These are phyloP conservation scores for Colletotrichum sp. DNA, from an alignment of 2,329 filamentous ascomycete species.

Conservation along the genomic window DNA sequence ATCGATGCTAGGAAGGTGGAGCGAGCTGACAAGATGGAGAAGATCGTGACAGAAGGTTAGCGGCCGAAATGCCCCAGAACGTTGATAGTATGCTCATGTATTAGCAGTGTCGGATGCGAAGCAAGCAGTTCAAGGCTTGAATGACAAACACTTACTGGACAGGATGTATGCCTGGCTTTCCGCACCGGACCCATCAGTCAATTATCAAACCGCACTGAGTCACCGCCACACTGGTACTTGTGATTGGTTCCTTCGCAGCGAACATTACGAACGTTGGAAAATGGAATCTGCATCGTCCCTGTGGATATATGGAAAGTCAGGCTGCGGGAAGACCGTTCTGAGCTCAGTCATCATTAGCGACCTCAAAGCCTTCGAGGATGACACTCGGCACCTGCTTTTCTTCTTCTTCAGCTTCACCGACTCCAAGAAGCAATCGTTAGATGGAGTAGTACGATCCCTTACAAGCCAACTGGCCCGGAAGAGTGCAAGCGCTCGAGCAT, in stretches of 20 bases:
- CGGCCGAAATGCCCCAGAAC: too few species aligned
- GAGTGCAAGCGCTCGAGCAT: background rate
- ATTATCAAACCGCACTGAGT: too few species aligned
- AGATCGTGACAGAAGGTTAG: too few species aligned
- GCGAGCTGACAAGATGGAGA: too few species aligned
- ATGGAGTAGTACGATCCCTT: background rate
- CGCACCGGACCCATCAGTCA: background rate
- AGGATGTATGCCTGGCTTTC: background rate
- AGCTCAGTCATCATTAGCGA: background rate
- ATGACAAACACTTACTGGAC: too few species aligned
- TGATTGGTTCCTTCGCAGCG: background rate
- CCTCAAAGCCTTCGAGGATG: background rate
- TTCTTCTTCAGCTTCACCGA: background rate
- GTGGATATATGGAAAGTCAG: background rate
- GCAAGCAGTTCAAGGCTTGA: too few species aligned
- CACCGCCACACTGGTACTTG: background rate
- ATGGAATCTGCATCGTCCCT: background rate
- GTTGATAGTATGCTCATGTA: too few species aligned
- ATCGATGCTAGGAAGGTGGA: accelerated
- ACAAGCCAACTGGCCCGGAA: background rate
- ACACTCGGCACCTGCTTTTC: background rate
- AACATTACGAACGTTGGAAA: background rate
- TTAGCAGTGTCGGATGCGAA: too few species aligned
- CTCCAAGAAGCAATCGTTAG: background rate
- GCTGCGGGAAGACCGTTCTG: background rate